A percentile compares a stretch with the other conserved stretches of the same genome.
Evolutionary conservation across 176 grass and related monocot genomes (phyloP).

Genomic region (Tillandsia leiboldiana): DNA sequence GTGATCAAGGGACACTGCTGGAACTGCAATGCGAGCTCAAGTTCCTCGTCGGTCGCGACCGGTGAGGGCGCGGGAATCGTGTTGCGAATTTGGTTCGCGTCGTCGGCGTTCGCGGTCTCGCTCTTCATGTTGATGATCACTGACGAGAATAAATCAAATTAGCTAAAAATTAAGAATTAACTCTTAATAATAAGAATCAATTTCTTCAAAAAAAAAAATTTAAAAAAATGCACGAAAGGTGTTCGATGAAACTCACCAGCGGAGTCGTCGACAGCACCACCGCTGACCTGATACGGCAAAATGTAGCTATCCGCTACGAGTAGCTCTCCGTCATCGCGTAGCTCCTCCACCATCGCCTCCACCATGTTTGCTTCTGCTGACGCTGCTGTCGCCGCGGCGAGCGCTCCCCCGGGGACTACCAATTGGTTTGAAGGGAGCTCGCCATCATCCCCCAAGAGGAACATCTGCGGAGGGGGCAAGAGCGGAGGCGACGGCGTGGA

Average conservation of each 20-base stretch:
- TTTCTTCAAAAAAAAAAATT: not conserved
- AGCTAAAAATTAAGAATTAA: not conserved
- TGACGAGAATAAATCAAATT: not conserved
- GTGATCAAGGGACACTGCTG: conserved; percentile 6
- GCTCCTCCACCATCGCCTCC: conserved; percentile 50
- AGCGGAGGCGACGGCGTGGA: conserved; percentile 16
- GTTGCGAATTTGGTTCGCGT: conserved; percentile 22
- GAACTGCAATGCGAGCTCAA: conserved; percentile 2
- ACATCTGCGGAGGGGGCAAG: conserved; percentile 15
- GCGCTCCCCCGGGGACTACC: not conserved
- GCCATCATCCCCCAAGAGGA: conserved; percentile 5
- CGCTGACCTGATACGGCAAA: not conserved
- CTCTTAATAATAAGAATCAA: not conserved
- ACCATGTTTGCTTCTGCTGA: conserved; percentile 12
- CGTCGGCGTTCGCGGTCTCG: not conserved
- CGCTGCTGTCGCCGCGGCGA: not conserved
- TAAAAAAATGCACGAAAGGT: not conserved
- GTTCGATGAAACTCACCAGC: not conserved
- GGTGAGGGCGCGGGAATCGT: conserved; percentile 9
- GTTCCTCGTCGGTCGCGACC: conserved; percentile 12
- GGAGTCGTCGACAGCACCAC: not conserved
- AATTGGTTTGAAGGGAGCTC: conserved; percentile 82
- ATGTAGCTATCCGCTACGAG: no score
- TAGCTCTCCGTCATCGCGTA: conserved; percentile 23
- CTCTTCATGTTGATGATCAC: conserved; percentile 19